These are phyloP conservation scores for Peronospora farinosa DNA, from an alignment of 352 stramenopile genomes.

Conservation along the genomic window DNA sequence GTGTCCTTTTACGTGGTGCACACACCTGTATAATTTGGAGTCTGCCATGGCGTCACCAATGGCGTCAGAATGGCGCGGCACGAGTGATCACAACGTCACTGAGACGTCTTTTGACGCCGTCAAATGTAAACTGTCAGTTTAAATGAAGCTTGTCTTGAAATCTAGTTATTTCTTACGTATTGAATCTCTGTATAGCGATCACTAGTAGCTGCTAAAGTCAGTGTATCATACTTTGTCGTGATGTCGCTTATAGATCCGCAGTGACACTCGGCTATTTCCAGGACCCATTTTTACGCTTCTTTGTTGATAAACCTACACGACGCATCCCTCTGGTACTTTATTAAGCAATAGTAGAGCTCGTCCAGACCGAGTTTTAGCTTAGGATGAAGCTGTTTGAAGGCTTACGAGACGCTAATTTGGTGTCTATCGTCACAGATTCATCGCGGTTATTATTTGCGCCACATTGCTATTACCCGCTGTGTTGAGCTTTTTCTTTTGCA, in stretches of 20 bases:
- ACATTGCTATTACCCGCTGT: constrained; percentile 46
- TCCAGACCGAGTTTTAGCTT: not conserved
- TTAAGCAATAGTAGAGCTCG: not conserved
- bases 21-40: not conserved
- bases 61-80: constrained; percentile 26
- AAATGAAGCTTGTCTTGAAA: not conserved
- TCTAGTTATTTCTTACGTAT: not conserved
- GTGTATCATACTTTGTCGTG: constrained; percentile 13
- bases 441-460: constrained; percentile 68
- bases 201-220: constrained; percentile 13
- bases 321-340: constrained; percentile 54
- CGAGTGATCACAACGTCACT: constrained; percentile 74
- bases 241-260: constrained; percentile 36
- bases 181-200: not conserved
- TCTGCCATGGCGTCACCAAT: not conserved
- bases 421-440: constrained; percentile 44
- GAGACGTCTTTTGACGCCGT: constrained; percentile 69
- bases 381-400: not conserved
- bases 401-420: not conserved
- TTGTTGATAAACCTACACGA: constrained; percentile 54
- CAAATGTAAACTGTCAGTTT: constrained; percentile 69
- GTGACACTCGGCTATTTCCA: constrained; percentile 52
- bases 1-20: not conserved
- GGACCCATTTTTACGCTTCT: constrained; percentile 52
- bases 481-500: constrained; percentile 49